phyloP scores from a whole-genome alignment of 2,329 filamentous ascomycete genomes.

The Fonsecaea erecta region DNA sequence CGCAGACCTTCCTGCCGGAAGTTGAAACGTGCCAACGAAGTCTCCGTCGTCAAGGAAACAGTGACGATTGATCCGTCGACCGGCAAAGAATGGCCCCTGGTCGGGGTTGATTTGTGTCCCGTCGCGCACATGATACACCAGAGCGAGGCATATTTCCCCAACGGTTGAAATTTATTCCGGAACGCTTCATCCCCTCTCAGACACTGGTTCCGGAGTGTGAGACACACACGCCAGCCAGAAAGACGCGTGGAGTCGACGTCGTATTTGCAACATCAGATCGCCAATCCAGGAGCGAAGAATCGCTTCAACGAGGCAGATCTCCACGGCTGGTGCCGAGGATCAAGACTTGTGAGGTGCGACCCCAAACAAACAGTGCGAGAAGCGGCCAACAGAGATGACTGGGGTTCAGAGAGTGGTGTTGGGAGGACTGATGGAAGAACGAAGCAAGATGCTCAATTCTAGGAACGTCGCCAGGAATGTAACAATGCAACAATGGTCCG shows the following conservation, averaged over 20 bases:
- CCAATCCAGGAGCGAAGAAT: no score
- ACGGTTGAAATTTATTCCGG: constrained; percentile 55
- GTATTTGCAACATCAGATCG: no score
- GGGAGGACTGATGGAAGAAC: no score
- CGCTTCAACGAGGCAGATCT: no score
- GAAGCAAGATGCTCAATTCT: no score
- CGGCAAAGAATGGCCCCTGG: constrained; percentile 29
- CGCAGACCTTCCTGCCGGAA: constrained; percentile 64
- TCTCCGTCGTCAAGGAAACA: constrained; percentile 9
- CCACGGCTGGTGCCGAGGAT: no score
- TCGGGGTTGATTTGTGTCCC: constrained; percentile 33
- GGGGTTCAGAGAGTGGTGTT: no score
- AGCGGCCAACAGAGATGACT: no score
- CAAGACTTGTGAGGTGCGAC: no score
- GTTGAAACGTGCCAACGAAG: constrained; percentile 14
- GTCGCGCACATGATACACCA: constrained; percentile 43
- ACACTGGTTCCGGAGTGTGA: constrained; percentile 38
- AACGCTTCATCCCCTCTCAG: constrained; percentile 48
- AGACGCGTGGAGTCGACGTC: constrained; percentile 55
- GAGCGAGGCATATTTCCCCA: constrained; percentile 49
- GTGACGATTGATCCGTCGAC: constrained; percentile 30
- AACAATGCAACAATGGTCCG: no score
- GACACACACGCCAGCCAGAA: constrained; percentile 44
- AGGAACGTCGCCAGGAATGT: no score
- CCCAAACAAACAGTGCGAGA: no score